Evolutionary conservation across 1,284 basidiomycete genomes (phyloP), one percentile per base, ranked within the genome.

Genomic region (Rhodotorula mucilaginosa): DNA sequence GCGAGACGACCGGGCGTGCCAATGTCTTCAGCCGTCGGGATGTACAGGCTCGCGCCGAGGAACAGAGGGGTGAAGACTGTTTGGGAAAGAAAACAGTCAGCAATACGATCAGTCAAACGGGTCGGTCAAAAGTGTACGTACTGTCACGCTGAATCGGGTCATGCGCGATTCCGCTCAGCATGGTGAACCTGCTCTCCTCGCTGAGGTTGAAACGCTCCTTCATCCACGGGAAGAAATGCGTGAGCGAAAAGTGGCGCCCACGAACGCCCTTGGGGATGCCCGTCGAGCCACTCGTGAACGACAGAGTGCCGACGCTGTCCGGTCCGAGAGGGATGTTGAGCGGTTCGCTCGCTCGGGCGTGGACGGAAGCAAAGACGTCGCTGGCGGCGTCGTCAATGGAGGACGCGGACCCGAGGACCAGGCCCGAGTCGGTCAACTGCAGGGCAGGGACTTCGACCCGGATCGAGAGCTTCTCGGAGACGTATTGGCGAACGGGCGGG

Each of bases 211-310:
- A 99, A 26, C 89, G 85, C 80, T 93, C 84, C 29, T 90, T 90
- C 97, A 99, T 99, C 97, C 97, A 99, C 5, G 96, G 96, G 88
- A 99, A 99, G 86, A 99, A 99, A 82, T 99, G 97, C 0, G 97
- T 99, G 76, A 99, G 84, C 76, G 91, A 93, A 82, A 91, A 97
- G 81, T 99, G 97, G 60, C 97, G 85, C 0, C 97, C 97, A 78
- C 88, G 88, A 61, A 99, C 96, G 58, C 97, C 97, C 84, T 99
- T 99, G 3, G 97, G 97, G 66, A 99, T 95, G 61, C 97, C 97
- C 0, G 97, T 99, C 75, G 92, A 96, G 64, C 97, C 97, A 74
- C 92, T 96, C 2, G 97, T 99, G 83, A 99, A 99, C 1, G 92
- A 94, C 26, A 99, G 84, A 0, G 97, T 99, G 0, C 92, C 97